Percentiles rank a stretch among this genome's conserved stretches.
phyloP scores from a whole-genome alignment of 257 asterid genomes.

The Solanum bulbocastanum region DNA sequence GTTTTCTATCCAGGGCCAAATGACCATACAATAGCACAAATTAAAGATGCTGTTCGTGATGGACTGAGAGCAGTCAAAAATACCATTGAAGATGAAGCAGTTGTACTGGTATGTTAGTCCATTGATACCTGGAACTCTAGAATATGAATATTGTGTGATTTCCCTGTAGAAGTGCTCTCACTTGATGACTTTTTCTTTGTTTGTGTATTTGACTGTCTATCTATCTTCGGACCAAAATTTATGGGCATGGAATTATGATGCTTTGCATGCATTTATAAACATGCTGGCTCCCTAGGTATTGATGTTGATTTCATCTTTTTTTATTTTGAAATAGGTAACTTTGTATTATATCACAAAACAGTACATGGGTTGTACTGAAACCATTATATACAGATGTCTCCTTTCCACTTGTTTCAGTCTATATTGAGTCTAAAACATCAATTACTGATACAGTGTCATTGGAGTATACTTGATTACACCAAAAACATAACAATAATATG shows the following conservation, averaged over 20 bases:
- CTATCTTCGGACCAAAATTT: not conserved
- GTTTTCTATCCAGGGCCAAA: slow-evolving; percentile 60
- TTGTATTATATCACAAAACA: too few relatives aligned
- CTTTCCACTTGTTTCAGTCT: too few relatives aligned
- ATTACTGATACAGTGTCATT: too few relatives aligned
- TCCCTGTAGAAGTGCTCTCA: not conserved
- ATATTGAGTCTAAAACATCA: too few relatives aligned
- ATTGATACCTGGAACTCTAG: not conserved
- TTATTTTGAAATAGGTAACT: too few relatives aligned
- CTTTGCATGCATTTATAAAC: not conserved
- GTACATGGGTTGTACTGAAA: too few relatives aligned
- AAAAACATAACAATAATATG: too few relatives aligned
- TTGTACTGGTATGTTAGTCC: slow-evolving; percentile 54
- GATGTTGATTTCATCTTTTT: not conserved
- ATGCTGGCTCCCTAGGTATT: not conserved
- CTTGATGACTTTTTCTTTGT: not conserved
- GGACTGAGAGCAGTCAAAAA: slow-evolving; percentile 93
- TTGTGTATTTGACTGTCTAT: not conserved
- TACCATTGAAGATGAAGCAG: slow-evolving; percentile 93
- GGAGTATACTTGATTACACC: too few relatives aligned
- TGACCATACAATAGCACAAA: slow-evolving; percentile 98
- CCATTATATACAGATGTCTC: too few relatives aligned
- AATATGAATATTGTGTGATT: not conserved
- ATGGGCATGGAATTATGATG: not conserved
- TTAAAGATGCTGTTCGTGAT: slow-evolving; percentile 98